Evolutionary conservation across 2,329 filamentous ascomycete species (phyloP).

Genomic region (Ascochyta clinopodiicola): DNA sequence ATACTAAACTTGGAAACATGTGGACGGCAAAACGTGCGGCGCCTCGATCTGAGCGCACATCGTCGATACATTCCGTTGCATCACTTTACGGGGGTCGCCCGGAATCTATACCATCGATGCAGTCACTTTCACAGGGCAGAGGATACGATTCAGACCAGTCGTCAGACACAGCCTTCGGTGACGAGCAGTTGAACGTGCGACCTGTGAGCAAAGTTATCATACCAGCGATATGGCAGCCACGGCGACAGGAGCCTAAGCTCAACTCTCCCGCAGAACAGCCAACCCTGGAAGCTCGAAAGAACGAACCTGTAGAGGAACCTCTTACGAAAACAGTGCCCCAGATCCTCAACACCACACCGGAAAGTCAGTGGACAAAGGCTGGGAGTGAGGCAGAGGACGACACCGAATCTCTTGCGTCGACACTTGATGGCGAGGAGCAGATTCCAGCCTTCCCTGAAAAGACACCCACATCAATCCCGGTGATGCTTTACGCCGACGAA

Average conservation of each 20-base stretch:
- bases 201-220: conserved; percentile 25
- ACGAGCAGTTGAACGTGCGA: conserved; percentile 27
- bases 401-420: conserved; percentile 40
- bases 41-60: conserved; percentile 35
- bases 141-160: conserved; percentile 45
- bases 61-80: conserved; percentile 40
- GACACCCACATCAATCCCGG: conserved; percentile 32
- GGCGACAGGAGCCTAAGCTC: conserved; percentile 18
- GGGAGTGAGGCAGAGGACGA: conserved; percentile 33
- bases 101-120: conserved; percentile 34
- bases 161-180: conserved; percentile 38
- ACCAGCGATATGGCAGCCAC: conserved; percentile 39
- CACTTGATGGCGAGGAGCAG: conserved; percentile 41
- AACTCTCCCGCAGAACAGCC: conserved; percentile 1
- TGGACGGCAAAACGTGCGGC: conserved; percentile 41
- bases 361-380: conserved; percentile 2
- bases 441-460: conserved; percentile 37
- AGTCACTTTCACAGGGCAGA: conserved; percentile 26
- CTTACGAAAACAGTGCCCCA: conserved; percentile 21
- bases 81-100: conserved; percentile 37
- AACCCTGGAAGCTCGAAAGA: conserved; percentile 25
- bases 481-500: conserved; percentile 16
- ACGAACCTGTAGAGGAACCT: conserved; percentile 7
- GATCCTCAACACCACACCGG: conserved; percentile 22
- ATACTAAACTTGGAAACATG: conserved; percentile 26